Evolutionary conservation across 2,329 filamentous ascomycete genomes (phyloP).

Genomic region (Daldinia eschscholtzii): DNA sequence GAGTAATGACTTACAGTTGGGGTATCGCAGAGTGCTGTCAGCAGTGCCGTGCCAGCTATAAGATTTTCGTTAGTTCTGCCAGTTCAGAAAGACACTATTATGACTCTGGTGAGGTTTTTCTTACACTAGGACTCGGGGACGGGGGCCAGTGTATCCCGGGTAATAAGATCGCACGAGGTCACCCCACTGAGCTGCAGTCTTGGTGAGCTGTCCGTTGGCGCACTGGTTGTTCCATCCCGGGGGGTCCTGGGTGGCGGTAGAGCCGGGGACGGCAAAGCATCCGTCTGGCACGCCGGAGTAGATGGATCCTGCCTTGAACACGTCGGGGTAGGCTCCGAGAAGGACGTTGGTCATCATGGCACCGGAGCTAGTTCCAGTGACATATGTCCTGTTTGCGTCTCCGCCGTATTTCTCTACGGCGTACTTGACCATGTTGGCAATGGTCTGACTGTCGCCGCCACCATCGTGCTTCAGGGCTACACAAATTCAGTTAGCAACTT

Average conservation of each 20-base stretch:
- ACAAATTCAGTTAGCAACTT: constrained; percentile 4
- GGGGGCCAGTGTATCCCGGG: constrained; percentile 61
- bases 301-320: constrained; percentile 60
- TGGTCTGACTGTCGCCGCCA: constrained; percentile 57
- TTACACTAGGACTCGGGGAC: constrained; percentile 57
- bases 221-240: constrained; percentile 68
- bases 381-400: constrained; percentile 49
- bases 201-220: constrained; percentile 62
- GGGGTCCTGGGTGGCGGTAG: constrained; percentile 55
- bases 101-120: constrained; percentile 25
- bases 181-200: constrained; percentile 58
- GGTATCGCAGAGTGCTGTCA: constrained; percentile 55
- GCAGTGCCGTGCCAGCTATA: constrained; percentile 60
- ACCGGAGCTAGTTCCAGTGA: constrained; percentile 51
- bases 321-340: constrained; percentile 62
- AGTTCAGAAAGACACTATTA: neutral
- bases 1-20: constrained; percentile 52
- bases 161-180: constrained; percentile 61
- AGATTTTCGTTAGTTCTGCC: neutral
- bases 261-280: constrained; percentile 50
- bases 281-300: constrained; percentile 62
- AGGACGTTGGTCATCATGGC: constrained; percentile 56
- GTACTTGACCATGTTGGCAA: constrained; percentile 56
- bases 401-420: constrained; percentile 53
- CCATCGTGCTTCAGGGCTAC: constrained; percentile 53